Evolutionary conservation across 176 grass and related monocot species (phyloP), one percentile per base, ranked within the genome.

Genomic region (Paspalum vaginatum): DNA sequence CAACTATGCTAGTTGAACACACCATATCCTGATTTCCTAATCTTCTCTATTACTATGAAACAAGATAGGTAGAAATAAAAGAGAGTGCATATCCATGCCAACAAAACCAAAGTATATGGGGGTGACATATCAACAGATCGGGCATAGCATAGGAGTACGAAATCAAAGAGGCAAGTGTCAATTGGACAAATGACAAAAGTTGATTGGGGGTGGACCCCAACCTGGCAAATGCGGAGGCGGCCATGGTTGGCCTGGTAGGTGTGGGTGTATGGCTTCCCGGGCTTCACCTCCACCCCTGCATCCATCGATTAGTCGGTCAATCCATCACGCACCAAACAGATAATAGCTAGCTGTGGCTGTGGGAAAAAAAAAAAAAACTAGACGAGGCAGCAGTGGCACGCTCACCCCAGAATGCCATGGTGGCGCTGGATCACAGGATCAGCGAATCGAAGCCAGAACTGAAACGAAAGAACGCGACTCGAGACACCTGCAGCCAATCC

Each of bases 241-340:
- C 92, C 92, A 39, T 87, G 90, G 41, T 88, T 67, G 20, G 75
- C 52, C 67, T 98, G 65, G 40, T 95, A 83, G 65, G 53, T 42
- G 72, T 98, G 95, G 40, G 81, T 88, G 69, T 95, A 98, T 26
- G 92, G 90, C 38, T 95, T 98, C 27, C 92, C 90, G 1, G 95
- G 92, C 70, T 73, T 93, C 83, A 98, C 85, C 86, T 98, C 95
- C 53, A 98, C 89, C 14, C 95, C 95, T 97, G 77, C 59, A 79
- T 25, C 25, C 32, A 40, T 17, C 22, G 32, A 32, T 32, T 32
- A 32, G 5, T 8, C 3, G 41, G 24, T 10, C 46, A 50, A 70
- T 32, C 15, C 68, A 48, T 41, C 40, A 59, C 7, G 32, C 32
- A 7, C 17, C 51, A 24, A 9, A 16, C 63, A 4, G 27, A 41